Evolutionary conservation across 139 green algal species (phyloP).

Genomic region (Astrephomene gubernaculifera): DNA sequence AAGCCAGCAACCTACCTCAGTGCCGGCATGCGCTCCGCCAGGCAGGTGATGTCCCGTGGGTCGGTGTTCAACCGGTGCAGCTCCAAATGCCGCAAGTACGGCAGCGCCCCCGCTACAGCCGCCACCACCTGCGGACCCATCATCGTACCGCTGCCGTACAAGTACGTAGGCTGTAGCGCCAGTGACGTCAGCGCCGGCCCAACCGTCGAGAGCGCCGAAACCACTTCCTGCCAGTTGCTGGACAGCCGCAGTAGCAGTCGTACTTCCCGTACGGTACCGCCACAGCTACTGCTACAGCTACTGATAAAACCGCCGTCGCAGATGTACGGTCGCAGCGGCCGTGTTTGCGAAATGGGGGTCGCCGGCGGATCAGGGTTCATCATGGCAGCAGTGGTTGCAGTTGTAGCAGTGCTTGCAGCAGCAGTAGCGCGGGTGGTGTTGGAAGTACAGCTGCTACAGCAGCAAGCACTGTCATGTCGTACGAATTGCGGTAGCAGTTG

Average conservation of each 20-base stretch:
- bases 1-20: not conserved
- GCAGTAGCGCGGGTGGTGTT: too few relatives aligned
- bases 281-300: not conserved
- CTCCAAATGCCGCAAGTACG: conserved; percentile 23
- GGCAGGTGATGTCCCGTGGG: conserved; percentile 1
- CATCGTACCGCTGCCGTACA: conserved; percentile 39
- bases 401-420: too few relatives aligned
- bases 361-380: too few relatives aligned
- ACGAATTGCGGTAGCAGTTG: conserved; percentile 19
- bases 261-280: not conserved
- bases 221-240: conserved; percentile 5
- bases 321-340: too few relatives aligned
- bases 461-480: not conserved
- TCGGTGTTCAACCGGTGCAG: conserved; percentile 21
- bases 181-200: not conserved
- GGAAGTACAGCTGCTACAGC: too few relatives aligned
- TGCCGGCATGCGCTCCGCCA: conserved; percentile 1
- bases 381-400: too few relatives aligned
- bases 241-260: conserved; percentile 33
- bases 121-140: conserved; percentile 4
- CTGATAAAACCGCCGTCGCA: not conserved
- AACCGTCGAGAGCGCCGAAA: not conserved
- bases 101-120: not conserved
- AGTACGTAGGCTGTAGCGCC: conserved; percentile 35
- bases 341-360: too few relatives aligned